Base-by-base conservation (phyloP, 495 filamentous ascomycete genomes). In the Aspergillus incahuasiensis region DNA sequence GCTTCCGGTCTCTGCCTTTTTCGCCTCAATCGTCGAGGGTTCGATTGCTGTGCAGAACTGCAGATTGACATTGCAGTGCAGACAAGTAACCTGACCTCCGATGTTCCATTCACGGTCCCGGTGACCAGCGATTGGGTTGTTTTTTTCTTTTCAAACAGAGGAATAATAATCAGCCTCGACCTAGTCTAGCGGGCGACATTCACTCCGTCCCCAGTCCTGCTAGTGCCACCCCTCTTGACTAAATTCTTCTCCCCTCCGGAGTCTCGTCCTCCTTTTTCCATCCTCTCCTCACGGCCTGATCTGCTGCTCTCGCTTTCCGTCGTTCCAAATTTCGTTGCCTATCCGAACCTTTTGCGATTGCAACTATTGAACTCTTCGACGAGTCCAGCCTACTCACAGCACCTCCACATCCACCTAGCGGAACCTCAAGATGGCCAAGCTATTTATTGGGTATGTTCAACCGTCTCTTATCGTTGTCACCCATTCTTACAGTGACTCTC, bases 361-460 rank as follows among this genome's bases (percentile, higher is more conserved):
- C 35, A 40, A n/a, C 47, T 47, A n/a, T 44, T 38, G 44, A 54
- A 57, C 24, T 28, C 24, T 34, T 53, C 22, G 18, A 59, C 44
- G 40, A 67, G 43, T 16, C 45, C 6, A 48, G 8, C 24, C 48
- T 53, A 51, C 55, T 59, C 20, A 55, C 53, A 61, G 48, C 60
- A 50, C 64, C 59, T 58, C 63, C 60, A 54, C 57, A 59, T n/a
- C 49, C 58, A 57, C 55, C 64, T 59, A 43, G 41, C 24, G 34
- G 49, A 54, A 48, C 45, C 25, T 61, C 68, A 80, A 60, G 52
- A 95, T 95, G 91, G 82, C 90, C 25, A 96, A 96, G 70, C 78
- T 96, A 54, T 96, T 95, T 69, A 87, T 96, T 65, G 91, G 91
- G 91, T 95, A 38, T 56, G 54, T 56, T 46, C 39, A 38, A 50